Percentiles rank a stretch among this genome's conserved stretches.
phyloP scores from a whole-genome alignment of 768 basidiomycete species.

The Hortiboletus flavorubellus region DNA sequence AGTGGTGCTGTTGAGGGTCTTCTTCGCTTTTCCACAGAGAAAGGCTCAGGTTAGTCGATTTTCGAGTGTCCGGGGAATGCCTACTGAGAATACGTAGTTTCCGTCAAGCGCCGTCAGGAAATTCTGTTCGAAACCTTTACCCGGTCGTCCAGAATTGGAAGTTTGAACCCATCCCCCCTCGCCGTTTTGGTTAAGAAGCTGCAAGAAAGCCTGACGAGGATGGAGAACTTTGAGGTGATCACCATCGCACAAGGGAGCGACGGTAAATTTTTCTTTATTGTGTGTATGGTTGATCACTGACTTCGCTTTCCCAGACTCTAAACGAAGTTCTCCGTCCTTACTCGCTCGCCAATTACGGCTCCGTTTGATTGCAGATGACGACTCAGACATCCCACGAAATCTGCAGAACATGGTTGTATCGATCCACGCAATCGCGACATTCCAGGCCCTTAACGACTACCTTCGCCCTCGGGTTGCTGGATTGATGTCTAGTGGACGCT shows the following conservation, averaged over 20 bases:
- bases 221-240: conserved; percentile 94
- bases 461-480: conserved; percentile 87
- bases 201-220: conserved; percentile 91
- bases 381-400: conserved; percentile 82
- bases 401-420: conserved; percentile 92
- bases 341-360: conserved; percentile 92
- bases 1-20: conserved; percentile 90
- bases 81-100: conserved; percentile 44
- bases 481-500: conserved; percentile 55
- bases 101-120: conserved; percentile 63
- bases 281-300: conserved; percentile 5
- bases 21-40: conserved; percentile 76
- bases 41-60: conserved; percentile 32
- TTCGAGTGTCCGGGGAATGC: not conserved
- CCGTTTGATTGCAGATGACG: conserved; percentile 85
- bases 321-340: conserved; percentile 85
- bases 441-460: conserved; percentile 96
- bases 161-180: conserved; percentile 54
- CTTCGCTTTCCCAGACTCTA: conserved; percentile 56
- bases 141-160: conserved; percentile 44
- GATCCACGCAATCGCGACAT: conserved; percentile 97
- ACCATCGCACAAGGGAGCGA: conserved; percentile 82
- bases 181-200: conserved; percentile 88
- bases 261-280: conserved; percentile 41
- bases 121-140: conserved; percentile 79